These are phyloP conservation scores for Capronia coronata DNA, from an alignment of 2,329 filamentous ascomycete genomes.

Conservation along the genomic window DNA sequence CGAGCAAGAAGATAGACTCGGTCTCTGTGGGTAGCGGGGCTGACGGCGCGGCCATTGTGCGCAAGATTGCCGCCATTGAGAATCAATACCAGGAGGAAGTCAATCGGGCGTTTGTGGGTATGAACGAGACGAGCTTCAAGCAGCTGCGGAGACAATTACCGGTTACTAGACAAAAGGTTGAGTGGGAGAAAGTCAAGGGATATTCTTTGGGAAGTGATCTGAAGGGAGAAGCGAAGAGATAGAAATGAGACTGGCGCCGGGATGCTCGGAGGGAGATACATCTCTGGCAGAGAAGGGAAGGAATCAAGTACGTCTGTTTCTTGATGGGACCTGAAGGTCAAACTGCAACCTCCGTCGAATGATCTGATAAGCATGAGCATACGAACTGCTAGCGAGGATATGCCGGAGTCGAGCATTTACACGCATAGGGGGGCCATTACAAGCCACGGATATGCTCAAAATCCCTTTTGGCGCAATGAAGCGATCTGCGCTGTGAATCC, in stretches of 20 bases:
- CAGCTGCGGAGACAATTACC: conserved; percentile 83
- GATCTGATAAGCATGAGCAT: neutral
- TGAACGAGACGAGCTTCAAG: conserved; percentile 96
- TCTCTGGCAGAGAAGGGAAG: too few relatives aligned
- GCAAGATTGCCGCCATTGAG: conserved; percentile 71
- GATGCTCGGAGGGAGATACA: neutral
- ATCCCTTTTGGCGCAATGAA: too few relatives aligned
- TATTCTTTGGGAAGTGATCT: conserved; percentile 62
- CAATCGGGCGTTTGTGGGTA: conserved; percentile 77
- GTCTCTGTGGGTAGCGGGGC: conserved; percentile 39
- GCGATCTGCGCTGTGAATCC: too few relatives aligned
- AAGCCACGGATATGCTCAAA: too few relatives aligned
- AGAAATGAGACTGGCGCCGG: neutral
- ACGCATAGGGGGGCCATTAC: too few relatives aligned
- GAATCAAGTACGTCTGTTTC: too few relatives aligned
- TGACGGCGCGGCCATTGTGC: conserved; percentile 61
- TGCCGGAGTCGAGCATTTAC: neutral
- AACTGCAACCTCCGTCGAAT: too few relatives aligned
- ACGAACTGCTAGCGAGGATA: neutral
- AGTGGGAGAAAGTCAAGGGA: conserved; percentile 96
- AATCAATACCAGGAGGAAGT: conserved; percentile 95
- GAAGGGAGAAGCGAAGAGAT: conserved; percentile 21
- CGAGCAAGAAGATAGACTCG: conserved; percentile 55
- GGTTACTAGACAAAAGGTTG: conserved; percentile 95
- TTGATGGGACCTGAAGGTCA: too few relatives aligned